Conservation (phyloP, 306 rosid genomes). For the Vicia faba region DNA sequence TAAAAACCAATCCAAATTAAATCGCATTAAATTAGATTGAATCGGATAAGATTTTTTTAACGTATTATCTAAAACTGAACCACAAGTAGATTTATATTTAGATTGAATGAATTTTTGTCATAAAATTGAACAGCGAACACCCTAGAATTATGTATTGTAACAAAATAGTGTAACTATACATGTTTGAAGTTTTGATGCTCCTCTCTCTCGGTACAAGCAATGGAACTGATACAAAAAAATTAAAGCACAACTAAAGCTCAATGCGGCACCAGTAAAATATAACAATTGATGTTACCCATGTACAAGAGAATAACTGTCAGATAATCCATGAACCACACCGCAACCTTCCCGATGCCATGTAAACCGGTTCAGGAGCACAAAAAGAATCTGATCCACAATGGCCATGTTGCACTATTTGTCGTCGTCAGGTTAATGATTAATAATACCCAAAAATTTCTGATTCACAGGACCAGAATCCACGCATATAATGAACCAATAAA, state of each 20-base stretch:
- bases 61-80: too few species aligned
- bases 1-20: too few species aligned
- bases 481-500: slow-evolving; percentile 33
- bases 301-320: slow-evolving; percentile 55
- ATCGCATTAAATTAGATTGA: too few species aligned
- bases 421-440: slow-evolving; percentile 39
- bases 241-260: slow-evolving; percentile 37
- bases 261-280: slow-evolving; percentile 49
- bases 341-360: slow-evolving; percentile 26
- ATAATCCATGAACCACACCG: slow-evolving; percentile 42
- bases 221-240: slow-evolving; percentile 36
- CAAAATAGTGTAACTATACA: slow-evolving; percentile 61
- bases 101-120: too few species aligned
- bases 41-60: too few species aligned
- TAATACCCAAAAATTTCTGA: slow-evolving; percentile 37
- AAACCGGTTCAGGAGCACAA: slow-evolving; percentile 38
- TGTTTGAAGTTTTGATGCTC: slow-evolving; percentile 52
- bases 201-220: slow-evolving; percentile 33
- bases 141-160: slow-evolving; percentile 44
- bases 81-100: too few species aligned
- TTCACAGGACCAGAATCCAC: slow-evolving; percentile 41
- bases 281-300: slow-evolving; percentile 53
- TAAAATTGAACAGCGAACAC: too few species aligned
- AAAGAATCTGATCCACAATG: slow-evolving; percentile 42
- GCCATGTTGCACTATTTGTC: slow-evolving; percentile 35